Conservation (phyloP, 176 grass and related monocot genomes). For the Oryza glaberrima region DNA sequence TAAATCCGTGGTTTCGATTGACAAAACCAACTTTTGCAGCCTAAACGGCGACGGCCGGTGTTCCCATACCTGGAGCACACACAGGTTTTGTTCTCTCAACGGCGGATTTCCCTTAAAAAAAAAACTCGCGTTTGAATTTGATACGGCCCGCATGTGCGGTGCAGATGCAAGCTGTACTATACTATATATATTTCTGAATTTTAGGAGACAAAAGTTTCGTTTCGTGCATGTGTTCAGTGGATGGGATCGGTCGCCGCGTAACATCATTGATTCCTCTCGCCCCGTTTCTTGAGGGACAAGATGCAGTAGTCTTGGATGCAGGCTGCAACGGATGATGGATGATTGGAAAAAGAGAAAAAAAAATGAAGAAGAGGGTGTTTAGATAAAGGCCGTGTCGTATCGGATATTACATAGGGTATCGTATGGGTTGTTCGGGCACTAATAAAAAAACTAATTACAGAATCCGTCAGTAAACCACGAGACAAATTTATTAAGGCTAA, state of each 20-base stretch:
- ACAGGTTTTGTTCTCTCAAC: slow-evolving; percentile 22
- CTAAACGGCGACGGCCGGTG: background rate
- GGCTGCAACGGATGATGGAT: too few species aligned
- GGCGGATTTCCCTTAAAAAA: background rate
- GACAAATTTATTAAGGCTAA: too few species aligned
- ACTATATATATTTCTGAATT: background rate
- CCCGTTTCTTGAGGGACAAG: slow-evolving; percentile 21
- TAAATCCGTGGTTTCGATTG: slow-evolving; percentile 28
- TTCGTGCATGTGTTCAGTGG: background rate
- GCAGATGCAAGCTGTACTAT: background rate
- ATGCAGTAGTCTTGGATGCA: background rate
- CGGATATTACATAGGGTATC: too few species aligned
- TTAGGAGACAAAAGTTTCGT: background rate
- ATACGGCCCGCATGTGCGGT: background rate
- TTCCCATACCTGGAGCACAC: slow-evolving; percentile 45
- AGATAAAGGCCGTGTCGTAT: too few species aligned
- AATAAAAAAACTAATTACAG: too few species aligned
- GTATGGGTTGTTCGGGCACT: too few species aligned
- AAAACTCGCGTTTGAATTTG: background rate
- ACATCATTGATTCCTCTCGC: background rate
- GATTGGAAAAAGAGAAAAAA: background rate
- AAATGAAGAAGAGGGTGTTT: too few species aligned
- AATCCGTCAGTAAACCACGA: too few species aligned
- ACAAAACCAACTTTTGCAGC: background rate
- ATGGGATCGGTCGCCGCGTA: background rate